A percentile compares a stretch with the other conserved stretches of the same genome.
Evolutionary conservation across 1,284 basidiomycete species (phyloP).

Genomic region (Farysia itapuensis): DNA sequence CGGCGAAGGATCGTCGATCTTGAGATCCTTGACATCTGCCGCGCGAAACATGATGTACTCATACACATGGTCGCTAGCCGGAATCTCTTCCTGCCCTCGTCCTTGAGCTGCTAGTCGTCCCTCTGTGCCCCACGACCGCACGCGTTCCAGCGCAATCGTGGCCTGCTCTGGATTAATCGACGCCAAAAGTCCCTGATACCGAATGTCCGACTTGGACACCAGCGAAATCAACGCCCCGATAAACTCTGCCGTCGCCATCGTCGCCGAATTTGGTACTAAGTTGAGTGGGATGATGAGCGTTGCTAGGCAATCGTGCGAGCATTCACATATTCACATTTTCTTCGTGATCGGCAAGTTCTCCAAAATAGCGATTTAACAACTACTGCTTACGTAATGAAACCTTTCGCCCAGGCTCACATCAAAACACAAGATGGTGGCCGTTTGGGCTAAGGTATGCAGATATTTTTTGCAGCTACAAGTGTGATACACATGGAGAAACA

Average conservation of each 20-base stretch:
- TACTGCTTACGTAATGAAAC: too few species aligned
- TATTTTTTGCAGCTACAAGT: too few species aligned
- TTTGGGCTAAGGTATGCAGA: too few species aligned
- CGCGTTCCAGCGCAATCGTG: slow-evolving; percentile 83
- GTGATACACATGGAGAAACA: too few species aligned
- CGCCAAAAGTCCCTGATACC: slow-evolving; percentile 81
- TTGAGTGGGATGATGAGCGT: too few species aligned
- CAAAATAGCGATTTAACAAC: too few species aligned
- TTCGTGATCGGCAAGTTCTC: too few species aligned
- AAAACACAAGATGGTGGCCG: too few species aligned
- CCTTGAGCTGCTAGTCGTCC: slow-evolving; percentile 66
- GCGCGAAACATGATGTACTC: slow-evolving; percentile 65
- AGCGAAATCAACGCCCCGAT: slow-evolving; percentile 69
- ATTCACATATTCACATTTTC: too few species aligned
- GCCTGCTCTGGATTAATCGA: slow-evolving; percentile 79
- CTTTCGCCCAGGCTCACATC: too few species aligned
- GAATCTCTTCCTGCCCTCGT: slow-evolving; percentile 63
- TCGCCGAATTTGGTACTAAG: too few species aligned
- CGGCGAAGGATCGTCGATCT: slow-evolving; percentile 59
- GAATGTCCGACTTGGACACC: slow-evolving; percentile 84
- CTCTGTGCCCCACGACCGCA: slow-evolving; percentile 85
- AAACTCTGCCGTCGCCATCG: slow-evolving; percentile 53
- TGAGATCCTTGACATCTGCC: slow-evolving; percentile 61
- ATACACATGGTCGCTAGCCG: slow-evolving; percentile 59
- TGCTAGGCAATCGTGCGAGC: too few species aligned